Conservation (phyloP, 345 rosid species). For the Aquilaria yunnanensis region DNA sequence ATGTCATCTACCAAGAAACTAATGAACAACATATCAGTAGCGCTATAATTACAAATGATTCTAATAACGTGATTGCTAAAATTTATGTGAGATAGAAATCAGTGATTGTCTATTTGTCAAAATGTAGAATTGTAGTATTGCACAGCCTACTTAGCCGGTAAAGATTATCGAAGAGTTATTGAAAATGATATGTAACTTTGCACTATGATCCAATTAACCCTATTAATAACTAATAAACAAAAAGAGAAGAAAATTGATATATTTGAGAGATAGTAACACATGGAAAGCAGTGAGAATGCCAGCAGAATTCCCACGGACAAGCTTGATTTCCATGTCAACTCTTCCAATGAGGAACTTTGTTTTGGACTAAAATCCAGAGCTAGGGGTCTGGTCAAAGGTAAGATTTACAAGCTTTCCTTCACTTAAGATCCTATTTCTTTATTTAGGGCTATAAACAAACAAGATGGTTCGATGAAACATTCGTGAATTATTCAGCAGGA, state of each 20-base stretch:
- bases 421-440: background rate
- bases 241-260: background rate
- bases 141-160: too few species aligned
- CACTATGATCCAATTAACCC: too few species aligned
- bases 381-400: conserved; percentile 16
- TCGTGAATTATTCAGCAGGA: too few species aligned
- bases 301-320: conserved; percentile 25
- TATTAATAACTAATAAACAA: background rate
- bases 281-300: conserved; percentile 27
- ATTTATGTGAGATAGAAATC: background rate
- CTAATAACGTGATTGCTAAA: background rate
- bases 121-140: too few species aligned
- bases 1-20: conserved; percentile 48
- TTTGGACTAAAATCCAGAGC: conserved; percentile 22
- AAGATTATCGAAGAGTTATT: too few species aligned
- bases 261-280: conserved; percentile 1
- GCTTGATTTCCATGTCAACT: conserved; percentile 21
- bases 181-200: too few species aligned
- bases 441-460: too few species aligned
- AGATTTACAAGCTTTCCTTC: conserved; percentile 18
- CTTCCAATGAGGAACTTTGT: conserved; percentile 17
- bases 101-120: too few species aligned
- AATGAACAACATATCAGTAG: background rate
- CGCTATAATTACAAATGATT: conserved; percentile 4
- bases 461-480: too few species aligned